phyloP scores from a whole-genome alignment of 176 grass and related monocot genomes.

The Aechmea fasciata region DNA sequence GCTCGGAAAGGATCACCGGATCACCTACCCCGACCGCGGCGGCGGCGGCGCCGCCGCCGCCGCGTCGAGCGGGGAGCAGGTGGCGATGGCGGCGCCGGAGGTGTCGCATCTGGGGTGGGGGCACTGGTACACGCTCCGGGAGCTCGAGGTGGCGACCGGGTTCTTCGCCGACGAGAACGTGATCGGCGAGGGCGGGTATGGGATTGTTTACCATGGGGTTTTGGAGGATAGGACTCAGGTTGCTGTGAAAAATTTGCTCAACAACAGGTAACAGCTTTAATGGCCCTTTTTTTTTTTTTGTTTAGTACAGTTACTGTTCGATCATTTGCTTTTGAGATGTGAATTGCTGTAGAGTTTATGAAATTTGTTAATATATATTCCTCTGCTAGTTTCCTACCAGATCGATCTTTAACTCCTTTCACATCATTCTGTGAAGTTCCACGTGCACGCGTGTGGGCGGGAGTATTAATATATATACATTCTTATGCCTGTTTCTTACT shows the following conservation, averaged over 20 bases:
- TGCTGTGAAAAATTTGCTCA: conserved; percentile 90
- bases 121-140: conserved; percentile 94
- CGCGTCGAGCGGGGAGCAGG: background rate
- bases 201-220: conserved; percentile 78
- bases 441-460: too few relatives aligned
- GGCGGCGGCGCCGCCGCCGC: conserved; percentile 4
- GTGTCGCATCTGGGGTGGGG: conserved; percentile 91
- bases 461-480: too few relatives aligned
- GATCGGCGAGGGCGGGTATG: conserved; percentile 94
- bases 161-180: conserved; percentile 66
- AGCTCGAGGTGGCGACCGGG: conserved; percentile 72
- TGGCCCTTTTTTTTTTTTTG: background rate
- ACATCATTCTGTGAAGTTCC: too few relatives aligned
- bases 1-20: conserved; percentile 65
- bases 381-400: too few relatives aligned
- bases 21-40: conserved; percentile 36
- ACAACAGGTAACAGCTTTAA: conserved; percentile 45
- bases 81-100: conserved; percentile 39
- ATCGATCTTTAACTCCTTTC: too few relatives aligned
- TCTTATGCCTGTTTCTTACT: too few relatives aligned
- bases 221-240: conserved; percentile 51
- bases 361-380: too few relatives aligned
- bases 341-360: too few relatives aligned
- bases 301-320: background rate
- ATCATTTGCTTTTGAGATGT: too few relatives aligned